Evolutionary conservation across 2,329 filamentous ascomycete genomes (phyloP).

Genomic region (Ramichloridium luteum): DNA sequence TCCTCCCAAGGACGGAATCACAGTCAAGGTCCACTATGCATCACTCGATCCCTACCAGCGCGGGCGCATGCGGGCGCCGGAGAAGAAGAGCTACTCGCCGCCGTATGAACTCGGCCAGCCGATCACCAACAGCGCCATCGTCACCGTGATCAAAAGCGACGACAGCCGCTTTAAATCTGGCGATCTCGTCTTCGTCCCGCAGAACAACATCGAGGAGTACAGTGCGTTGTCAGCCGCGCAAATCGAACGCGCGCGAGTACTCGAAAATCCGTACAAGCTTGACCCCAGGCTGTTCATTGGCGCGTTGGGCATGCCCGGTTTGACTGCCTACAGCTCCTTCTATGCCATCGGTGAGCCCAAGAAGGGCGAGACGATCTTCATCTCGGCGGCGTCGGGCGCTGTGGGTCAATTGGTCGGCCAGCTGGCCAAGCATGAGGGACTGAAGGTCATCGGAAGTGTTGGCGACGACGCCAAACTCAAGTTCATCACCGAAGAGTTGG

Average conservation of each 20-base stretch:
- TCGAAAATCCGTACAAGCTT: constrained; percentile 59
- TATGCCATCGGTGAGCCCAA: constrained; percentile 65
- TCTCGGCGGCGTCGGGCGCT: constrained; percentile 67
- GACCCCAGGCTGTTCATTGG: constrained; percentile 60
- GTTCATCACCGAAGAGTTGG: constrained; percentile 57
- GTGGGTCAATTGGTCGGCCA: constrained; percentile 77
- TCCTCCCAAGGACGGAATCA: constrained; percentile 53
- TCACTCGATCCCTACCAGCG: constrained; percentile 81
- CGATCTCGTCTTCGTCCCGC: constrained; percentile 47
- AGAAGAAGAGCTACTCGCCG: constrained; percentile 56
- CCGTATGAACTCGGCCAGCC: constrained; percentile 50
- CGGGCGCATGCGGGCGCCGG: constrained; percentile 57
- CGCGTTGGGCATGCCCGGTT: constrained; percentile 63
- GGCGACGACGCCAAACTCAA: constrained; percentile 70
- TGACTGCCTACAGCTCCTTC: constrained; percentile 63
- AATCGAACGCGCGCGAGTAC: constrained; percentile 32
- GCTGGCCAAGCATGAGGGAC: constrained; percentile 67
- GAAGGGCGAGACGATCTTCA: constrained; percentile 70
- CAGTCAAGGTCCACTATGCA: constrained; percentile 57
- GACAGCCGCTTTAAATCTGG: constrained; percentile 50
- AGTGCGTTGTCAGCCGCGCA: constrained; percentile 38
- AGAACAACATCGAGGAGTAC: constrained; percentile 45
- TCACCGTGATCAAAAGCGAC: constrained; percentile 60
- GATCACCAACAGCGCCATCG: constrained; percentile 51
- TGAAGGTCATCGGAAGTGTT: constrained; percentile 68